Conservation (phyloP, 2,329 filamentous ascomycete genomes). For the Fusarium compactum region DNA sequence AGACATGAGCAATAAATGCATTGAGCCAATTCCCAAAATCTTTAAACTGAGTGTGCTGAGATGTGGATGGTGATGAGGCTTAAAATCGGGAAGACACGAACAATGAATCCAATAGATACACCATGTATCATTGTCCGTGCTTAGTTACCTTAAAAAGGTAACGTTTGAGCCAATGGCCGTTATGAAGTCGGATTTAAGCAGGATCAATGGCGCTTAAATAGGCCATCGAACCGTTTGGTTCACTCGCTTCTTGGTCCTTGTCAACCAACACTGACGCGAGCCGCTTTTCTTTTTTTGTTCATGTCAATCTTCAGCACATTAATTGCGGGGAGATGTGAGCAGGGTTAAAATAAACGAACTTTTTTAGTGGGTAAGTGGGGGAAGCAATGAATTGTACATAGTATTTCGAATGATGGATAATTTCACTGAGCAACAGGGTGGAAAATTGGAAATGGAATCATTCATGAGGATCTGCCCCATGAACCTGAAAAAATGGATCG, state of each 20-base stretch:
- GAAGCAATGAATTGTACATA: constrained; percentile 16
- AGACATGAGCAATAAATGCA: constrained; percentile 38
- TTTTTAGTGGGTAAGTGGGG: constrained; percentile 14
- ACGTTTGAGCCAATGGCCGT: neutral
- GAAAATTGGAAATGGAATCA: constrained; percentile 6
- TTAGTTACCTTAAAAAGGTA: neutral
- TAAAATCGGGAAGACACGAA: neutral
- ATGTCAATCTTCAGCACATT: constrained; percentile 17
- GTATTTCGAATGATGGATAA: constrained; percentile 4
- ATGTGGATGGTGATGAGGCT: neutral
- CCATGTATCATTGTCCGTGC: neutral
- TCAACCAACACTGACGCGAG: constrained; percentile 26
- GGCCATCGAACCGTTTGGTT: neutral
- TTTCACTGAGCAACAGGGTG: constrained; percentile 6
- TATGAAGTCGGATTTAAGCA: neutral
- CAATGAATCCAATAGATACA: neutral
- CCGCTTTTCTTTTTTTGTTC: constrained; percentile 5
- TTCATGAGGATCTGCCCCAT: constrained; percentile 23
- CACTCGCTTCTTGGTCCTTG: constrained; percentile 6
- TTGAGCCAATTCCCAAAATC: constrained; percentile 20
- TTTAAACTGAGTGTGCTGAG: neutral
- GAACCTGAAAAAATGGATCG: constrained; percentile 24
- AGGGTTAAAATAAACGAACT: constrained; percentile 12
- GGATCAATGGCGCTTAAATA: neutral
- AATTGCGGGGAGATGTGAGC: constrained; percentile 16